Evolutionary conservation across 768 basidiomycete species (phyloP).

Genomic region (Neoboletus subvelutipes): DNA sequence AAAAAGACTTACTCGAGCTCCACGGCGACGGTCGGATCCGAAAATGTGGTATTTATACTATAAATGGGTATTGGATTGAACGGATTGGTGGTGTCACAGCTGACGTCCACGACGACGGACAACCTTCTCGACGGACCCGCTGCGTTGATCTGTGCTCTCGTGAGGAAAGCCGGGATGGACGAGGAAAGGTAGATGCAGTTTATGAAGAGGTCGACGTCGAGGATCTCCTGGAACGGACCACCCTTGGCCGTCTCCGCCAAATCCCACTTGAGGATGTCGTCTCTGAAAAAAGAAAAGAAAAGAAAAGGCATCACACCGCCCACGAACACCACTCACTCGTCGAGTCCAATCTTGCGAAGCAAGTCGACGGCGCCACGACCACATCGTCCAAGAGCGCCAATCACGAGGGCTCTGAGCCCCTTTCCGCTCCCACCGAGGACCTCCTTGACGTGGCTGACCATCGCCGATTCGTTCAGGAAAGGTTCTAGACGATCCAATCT

Average conservation of each 20-base stretch:
- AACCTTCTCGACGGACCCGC: conserved; percentile 70
- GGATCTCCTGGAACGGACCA: conserved; percentile 92
- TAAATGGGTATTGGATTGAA: conserved; percentile 98
- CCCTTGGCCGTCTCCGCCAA: conserved; percentile 95
- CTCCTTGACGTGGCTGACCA: conserved; percentile 73
- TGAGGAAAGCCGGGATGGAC: conserved; percentile 81
- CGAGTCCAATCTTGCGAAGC: conserved; percentile 93
- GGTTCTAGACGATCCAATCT: conserved; percentile 69
- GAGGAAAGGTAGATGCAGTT: conserved; percentile 98
- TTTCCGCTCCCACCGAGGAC: conserved; percentile 67
- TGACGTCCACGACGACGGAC: conserved; percentile 91
- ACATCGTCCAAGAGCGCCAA: conserved; percentile 94
- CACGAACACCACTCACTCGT: conserved; percentile 62
- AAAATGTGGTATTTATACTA: conserved; percentile 89
- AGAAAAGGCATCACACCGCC: no score
- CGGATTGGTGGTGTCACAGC: conserved; percentile 98
- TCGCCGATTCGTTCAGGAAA: conserved; percentile 78
- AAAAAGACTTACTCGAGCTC: conserved; percentile 63
- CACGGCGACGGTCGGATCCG: conserved; percentile 86
- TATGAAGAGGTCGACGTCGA: conserved; percentile 96
- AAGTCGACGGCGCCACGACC: conserved; percentile 93
- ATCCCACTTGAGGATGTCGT: conserved; percentile 97
- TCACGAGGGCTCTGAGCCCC: conserved; percentile 84
- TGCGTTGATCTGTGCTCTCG: conserved; percentile 62
- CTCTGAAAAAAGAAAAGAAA: conserved; percentile 44